These are phyloP conservation scores for Arabidopsis thaliana DNA, from an alignment of 345 rosid genomes.

Conservation along the genomic window TAIR10.1 NC_003070.9:22999501-23000000, in stretches of 20 bases:
- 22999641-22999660: constrained; percentile 54
- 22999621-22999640: constrained; percentile 58
- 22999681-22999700: constrained; percentile 36
- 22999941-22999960: background rate
- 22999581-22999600: constrained; percentile 49
- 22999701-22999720: constrained; percentile 20
- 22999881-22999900: background rate
- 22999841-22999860: background rate
- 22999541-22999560: constrained; percentile 56
- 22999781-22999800: constrained; percentile 34
- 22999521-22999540: constrained; percentile 54
- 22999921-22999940: background rate
- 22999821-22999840: background rate
- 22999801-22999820: constrained; percentile 30
- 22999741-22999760: background rate
- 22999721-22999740: background rate
- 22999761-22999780: constrained; percentile 8
- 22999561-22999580: constrained; percentile 76
- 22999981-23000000: too few relatives aligned
- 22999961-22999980: background rate
- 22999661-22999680: constrained; percentile 50
- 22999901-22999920: background rate
- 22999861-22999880: background rate
- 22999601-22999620: constrained; percentile 52
- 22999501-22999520: constrained; percentile 70